Evolutionary conservation across 1,284 basidiomycete genomes (phyloP).

Genomic region (Mycosarcoma mackinlayi): DNA sequence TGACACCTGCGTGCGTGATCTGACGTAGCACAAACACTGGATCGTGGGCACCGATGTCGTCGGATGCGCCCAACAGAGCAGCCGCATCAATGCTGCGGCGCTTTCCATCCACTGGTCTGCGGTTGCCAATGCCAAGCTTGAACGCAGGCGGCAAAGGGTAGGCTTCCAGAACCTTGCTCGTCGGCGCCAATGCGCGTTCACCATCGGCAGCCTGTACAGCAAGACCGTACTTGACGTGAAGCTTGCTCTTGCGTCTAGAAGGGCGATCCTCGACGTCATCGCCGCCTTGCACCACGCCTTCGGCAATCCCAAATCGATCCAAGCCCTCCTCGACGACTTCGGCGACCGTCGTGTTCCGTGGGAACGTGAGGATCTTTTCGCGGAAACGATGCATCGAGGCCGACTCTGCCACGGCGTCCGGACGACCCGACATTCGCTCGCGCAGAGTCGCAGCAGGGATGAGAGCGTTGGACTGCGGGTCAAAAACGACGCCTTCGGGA

Average conservation of each 20-base stretch:
- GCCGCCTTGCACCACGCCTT: slow-evolving; percentile 95
- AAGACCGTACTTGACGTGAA: slow-evolving; percentile 83
- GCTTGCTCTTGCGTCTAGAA: slow-evolving; percentile 80
- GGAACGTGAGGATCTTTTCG: slow-evolving; percentile 72
- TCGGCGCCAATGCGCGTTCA: slow-evolving; percentile 48
- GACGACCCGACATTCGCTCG: slow-evolving; percentile 24
- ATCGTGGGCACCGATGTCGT: slow-evolving; percentile 83
- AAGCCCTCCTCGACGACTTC: slow-evolving; percentile 92
- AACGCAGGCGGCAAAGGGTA: slow-evolving; percentile 74
- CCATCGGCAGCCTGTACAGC: slow-evolving; percentile 64
- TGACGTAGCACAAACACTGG: slow-evolving; percentile 82
- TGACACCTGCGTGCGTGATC: slow-evolving; percentile 35
- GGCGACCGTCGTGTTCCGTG: slow-evolving; percentile 92
- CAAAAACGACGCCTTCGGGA: slow-evolving; percentile 91
- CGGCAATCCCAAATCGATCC: slow-evolving; percentile 90
- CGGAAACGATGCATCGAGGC: slow-evolving; percentile 41
- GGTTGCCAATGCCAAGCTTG: slow-evolving; percentile 76
- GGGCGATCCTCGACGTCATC: slow-evolving; percentile 95
- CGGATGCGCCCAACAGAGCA: slow-evolving; percentile 72
- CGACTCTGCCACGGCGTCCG: slow-evolving; percentile 8
- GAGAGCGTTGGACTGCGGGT: slow-evolving; percentile 88
- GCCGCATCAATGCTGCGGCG: slow-evolving; percentile 88
- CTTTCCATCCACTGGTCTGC: slow-evolving; percentile 79
- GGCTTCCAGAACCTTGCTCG: slow-evolving; percentile 75
- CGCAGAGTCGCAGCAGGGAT: slow-evolving; percentile 70